Evolutionary conservation across 148 eudicot species (phyloP).

Genomic region (Pouteria glomerata): DNA sequence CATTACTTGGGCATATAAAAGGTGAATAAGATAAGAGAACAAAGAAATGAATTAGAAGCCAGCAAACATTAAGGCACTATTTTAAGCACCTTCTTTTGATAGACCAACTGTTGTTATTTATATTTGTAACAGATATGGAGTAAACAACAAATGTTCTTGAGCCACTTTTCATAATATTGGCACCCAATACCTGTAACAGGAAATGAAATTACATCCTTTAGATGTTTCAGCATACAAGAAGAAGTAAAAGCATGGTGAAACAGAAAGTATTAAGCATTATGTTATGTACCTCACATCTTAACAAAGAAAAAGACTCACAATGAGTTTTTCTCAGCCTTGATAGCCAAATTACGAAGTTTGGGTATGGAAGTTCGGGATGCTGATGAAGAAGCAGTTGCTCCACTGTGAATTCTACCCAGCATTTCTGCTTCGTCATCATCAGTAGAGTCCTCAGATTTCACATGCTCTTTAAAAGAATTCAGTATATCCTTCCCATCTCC

Average conservation of each 20-base stretch:
- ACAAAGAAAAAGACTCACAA: slow-evolving; percentile 63
- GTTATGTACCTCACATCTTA: slow-evolving; percentile 85
- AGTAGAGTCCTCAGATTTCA: slow-evolving; percentile 63
- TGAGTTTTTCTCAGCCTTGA: slow-evolving; percentile 42
- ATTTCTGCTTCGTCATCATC: slow-evolving; percentile 76
- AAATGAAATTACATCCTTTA: slow-evolving; percentile 13
- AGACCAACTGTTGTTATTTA: slow-evolving; percentile 80
- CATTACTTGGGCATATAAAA: background rate
- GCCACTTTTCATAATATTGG: slow-evolving; percentile 86
- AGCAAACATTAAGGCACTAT: background rate
- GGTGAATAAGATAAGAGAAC: slow-evolving; percentile 5
- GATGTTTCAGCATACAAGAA: background rate
- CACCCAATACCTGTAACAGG: slow-evolving; percentile 75
- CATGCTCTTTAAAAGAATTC: slow-evolving; percentile 36
- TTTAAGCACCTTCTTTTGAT: slow-evolving; percentile 87
- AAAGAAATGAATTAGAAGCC: slow-evolving; percentile 9
- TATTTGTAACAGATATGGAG: slow-evolving; percentile 80
- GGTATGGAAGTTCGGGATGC: slow-evolving; percentile 41
- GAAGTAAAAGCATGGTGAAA: background rate
- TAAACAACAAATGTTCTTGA: slow-evolving; percentile 88
- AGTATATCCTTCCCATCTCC: slow-evolving; percentile 74
- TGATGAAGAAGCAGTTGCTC: slow-evolving; percentile 73
- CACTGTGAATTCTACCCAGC: slow-evolving; percentile 60
- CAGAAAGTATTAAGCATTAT: slow-evolving; percentile 7
- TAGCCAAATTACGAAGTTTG: too few relatives aligned